phyloP scores from a whole-genome alignment of 139 green algal species.

The Penium margaritaceum region DNA sequence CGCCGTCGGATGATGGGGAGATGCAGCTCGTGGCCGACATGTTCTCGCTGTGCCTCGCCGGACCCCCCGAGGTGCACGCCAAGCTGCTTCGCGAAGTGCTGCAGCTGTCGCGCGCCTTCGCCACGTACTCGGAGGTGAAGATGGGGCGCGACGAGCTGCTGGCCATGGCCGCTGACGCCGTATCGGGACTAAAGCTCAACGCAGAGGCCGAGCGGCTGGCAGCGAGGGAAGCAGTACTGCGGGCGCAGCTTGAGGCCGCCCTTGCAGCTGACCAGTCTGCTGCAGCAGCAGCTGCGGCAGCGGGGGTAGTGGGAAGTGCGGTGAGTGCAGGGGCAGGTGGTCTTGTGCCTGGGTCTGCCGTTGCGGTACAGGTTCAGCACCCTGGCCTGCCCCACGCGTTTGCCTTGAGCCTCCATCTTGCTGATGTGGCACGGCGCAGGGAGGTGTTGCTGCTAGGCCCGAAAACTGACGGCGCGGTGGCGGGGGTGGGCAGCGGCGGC shows the following conservation, averaged over 20 bases:
- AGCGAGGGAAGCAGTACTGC: background rate
- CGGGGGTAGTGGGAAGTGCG: slow-evolving; percentile 2
- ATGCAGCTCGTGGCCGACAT: slow-evolving; percentile 24
- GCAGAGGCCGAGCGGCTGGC: slow-evolving; percentile 30
- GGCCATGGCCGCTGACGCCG: slow-evolving; percentile 30
- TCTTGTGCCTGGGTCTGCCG: too few species aligned
- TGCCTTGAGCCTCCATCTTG: too few species aligned
- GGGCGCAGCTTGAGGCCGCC: too few species aligned
- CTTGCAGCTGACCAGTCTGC: too few species aligned
- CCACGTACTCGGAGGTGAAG: slow-evolving; percentile 8
- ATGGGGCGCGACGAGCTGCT: slow-evolving; percentile 29
- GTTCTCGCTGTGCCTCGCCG: slow-evolving; percentile 19
- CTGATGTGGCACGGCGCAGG: too few species aligned
- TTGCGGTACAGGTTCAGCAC: too few species aligned
- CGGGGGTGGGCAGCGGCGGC: too few species aligned
- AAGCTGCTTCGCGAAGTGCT: background rate
- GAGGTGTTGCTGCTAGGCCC: too few species aligned
- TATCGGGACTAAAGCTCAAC: slow-evolving; percentile 37
- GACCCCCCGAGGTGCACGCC: background rate
- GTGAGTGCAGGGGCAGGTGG: too few species aligned
- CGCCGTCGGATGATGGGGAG: slow-evolving; percentile 21
- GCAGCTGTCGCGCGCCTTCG: background rate
- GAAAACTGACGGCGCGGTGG: too few species aligned
- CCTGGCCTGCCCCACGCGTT: too few species aligned
- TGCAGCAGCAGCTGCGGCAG: too few species aligned